A percentile compares a stretch with the other conserved stretches of the same genome.
Conservation (phyloP, 1,284 basidiomycete species). For the Tilletia walkeri region DNA sequence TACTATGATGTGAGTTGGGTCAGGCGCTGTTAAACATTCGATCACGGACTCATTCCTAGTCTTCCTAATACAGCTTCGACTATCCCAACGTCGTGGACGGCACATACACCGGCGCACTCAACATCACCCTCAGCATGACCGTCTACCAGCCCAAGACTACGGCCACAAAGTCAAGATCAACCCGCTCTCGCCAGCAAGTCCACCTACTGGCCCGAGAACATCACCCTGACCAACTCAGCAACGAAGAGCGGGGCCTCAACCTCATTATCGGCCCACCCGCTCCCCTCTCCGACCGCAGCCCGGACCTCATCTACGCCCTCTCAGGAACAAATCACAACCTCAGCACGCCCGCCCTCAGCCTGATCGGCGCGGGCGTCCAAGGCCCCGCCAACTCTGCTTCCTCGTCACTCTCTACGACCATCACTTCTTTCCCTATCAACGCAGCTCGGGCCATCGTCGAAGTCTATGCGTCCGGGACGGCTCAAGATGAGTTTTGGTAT, state of each 20-base stretch:
- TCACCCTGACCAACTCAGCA: neutral
- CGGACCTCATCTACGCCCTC: constrained; percentile 31
- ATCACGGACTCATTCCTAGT: neutral
- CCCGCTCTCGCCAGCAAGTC: neutral
- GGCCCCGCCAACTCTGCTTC: neutral
- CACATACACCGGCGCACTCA: constrained; percentile 36
- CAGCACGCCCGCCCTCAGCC: constrained; percentile 31
- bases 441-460: constrained; percentile 36
- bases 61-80: constrained; percentile 28
- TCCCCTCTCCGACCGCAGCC: constrained; percentile 21
- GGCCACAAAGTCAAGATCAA: neutral
- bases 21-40: neutral
- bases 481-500: constrained; percentile 61
- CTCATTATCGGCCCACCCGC: neutral
- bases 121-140: constrained; percentile 23
- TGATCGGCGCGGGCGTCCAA: constrained; percentile 23
- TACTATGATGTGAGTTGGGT: constrained; percentile 5
- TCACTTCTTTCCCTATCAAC: constrained; percentile 28
- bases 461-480: constrained; percentile 35
- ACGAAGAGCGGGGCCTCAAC: neutral
- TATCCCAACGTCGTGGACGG: constrained; percentile 41
- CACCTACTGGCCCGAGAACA: neutral
- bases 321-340: constrained; percentile 25
- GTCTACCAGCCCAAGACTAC: constrained; percentile 18
- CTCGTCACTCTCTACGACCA: constrained; percentile 16